A percentile compares a stretch with the other conserved stretches of the same genome.
These are phyloP conservation scores for Aspergillus tamarii DNA, from an alignment of 2,329 filamentous ascomycete genomes.

Conservation along the genomic window DNA sequence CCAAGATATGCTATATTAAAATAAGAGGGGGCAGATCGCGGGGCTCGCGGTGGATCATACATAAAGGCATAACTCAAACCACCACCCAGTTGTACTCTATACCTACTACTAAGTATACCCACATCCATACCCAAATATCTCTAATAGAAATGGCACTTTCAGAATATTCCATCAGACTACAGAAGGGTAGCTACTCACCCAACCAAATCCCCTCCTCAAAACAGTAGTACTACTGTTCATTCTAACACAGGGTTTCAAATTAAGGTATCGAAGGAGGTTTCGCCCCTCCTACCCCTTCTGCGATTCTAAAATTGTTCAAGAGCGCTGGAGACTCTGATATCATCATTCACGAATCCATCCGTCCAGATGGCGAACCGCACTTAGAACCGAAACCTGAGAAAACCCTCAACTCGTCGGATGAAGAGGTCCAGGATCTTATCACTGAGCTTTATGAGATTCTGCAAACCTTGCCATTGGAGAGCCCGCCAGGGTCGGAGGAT, in stretches of 20 bases:
- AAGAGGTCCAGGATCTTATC: background rate
- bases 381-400: background rate
- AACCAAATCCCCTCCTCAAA: background rate
- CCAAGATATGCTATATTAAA: no score
- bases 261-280: background rate
- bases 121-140: no score
- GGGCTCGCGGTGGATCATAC: no score
- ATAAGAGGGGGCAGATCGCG: no score
- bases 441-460: background rate
- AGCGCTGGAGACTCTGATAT: background rate
- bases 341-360: background rate
- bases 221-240: background rate
- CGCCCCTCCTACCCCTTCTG: background rate
- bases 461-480: background rate
- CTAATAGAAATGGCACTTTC: background rate
- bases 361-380: background rate
- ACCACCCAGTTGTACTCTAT: no score
- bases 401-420: background rate
- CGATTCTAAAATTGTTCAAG: background rate
- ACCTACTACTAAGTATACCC: no score
- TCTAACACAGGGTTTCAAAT: background rate
- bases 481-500: background rate
- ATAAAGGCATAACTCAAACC: no score
- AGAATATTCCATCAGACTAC: background rate
- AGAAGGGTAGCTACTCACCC: background rate